Evolutionary conservation across 2,329 filamentous ascomycete genomes (phyloP).

Genomic region (Colletotrichum musicola): DNA sequence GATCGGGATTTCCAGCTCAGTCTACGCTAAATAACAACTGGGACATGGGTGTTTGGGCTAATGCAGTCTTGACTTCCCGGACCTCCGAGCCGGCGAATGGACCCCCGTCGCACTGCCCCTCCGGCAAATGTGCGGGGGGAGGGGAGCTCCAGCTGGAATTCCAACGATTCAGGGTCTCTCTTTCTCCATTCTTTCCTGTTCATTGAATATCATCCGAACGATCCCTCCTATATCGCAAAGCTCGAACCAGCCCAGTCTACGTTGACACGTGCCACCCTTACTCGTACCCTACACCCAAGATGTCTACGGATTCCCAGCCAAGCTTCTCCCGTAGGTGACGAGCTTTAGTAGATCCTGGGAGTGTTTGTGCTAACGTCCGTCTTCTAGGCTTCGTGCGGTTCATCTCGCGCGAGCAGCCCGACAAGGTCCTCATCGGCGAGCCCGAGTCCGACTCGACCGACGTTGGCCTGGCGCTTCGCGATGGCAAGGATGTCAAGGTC

Average conservation of each 20-base stretch:
- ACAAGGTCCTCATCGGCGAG: constrained; percentile 67
- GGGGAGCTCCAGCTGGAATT: constrained; percentile 28
- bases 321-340: constrained; percentile 20
- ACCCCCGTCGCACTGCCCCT: background rate
- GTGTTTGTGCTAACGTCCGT: background rate
- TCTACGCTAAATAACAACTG: no score
- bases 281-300: background rate
- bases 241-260: background rate
- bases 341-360: background rate
- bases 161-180: constrained; percentile 13
- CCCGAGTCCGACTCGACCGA: constrained; percentile 65
- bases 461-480: constrained; percentile 68
- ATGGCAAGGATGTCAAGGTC: constrained; percentile 68
- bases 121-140: constrained; percentile 26
- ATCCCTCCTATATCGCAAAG: background rate
- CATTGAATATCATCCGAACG: constrained; percentile 19
- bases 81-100: constrained; percentile 26
- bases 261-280: background rate
- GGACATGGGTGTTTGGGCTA: no score
- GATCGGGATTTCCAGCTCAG: no score
- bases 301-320: constrained; percentile 11
- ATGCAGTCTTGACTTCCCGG: constrained; percentile 20
- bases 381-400: constrained; percentile 70
- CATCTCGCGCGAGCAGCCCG: constrained; percentile 62
- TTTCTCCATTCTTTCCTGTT: background rate